phyloP scores from a whole-genome alignment of 1,284 basidiomycete genomes.

The Marasmius sp. region DNA sequence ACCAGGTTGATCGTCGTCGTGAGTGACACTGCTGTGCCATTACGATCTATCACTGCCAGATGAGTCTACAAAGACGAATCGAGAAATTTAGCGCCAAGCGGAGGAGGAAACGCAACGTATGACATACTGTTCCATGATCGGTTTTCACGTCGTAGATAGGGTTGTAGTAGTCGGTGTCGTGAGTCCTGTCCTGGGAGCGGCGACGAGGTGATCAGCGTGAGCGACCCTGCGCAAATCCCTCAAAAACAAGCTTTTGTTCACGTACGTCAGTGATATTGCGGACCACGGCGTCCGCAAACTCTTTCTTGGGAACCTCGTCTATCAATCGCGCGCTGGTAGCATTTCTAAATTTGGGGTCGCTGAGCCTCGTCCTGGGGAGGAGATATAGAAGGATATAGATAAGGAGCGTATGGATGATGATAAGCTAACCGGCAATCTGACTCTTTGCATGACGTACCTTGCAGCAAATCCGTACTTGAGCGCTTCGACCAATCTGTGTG shows the following conservation, averaged over 20 bases:
- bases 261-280: slow-evolving; percentile 80
- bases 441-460: slow-evolving; percentile 39
- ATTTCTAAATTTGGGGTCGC: slow-evolving; percentile 70
- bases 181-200: slow-evolving; percentile 66
- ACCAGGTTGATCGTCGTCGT: slow-evolving; percentile 88
- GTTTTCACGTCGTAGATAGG: slow-evolving; percentile 75
- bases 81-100: slow-evolving; percentile 3
- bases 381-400: background rate
- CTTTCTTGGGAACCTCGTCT: slow-evolving; percentile 68
- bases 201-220: background rate
- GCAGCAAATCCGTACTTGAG: slow-evolving; percentile 84
- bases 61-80: slow-evolving; percentile 59
- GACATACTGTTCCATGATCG: slow-evolving; percentile 85
- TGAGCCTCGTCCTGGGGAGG: slow-evolving; percentile 61
- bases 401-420: no score
- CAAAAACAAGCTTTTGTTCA: slow-evolving; percentile 4
- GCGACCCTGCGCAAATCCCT: background rate
- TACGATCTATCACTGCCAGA: slow-evolving; percentile 75
- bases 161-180: slow-evolving; percentile 80
- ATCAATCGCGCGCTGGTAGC: slow-evolving; percentile 49
- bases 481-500: slow-evolving; percentile 74
- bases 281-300: slow-evolving; percentile 62
- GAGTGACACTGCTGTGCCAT: slow-evolving; percentile 83
- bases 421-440: no score
- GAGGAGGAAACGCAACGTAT: no score